Conservation (phyloP, 805 yeast species). For the Candida takata region DNA sequence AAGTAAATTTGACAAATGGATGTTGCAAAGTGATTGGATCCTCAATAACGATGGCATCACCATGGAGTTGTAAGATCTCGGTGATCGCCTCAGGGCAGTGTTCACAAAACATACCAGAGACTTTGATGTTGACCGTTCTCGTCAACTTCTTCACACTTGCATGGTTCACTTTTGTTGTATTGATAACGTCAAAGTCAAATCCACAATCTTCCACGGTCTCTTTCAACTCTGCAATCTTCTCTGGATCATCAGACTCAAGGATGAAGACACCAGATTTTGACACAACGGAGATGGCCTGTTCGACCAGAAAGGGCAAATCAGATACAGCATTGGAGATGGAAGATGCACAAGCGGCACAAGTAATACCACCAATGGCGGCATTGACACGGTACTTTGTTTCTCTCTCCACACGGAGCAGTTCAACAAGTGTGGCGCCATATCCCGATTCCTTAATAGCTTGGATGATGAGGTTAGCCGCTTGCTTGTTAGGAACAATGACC, state of each 20-base stretch:
- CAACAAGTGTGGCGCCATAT: constrained; percentile 44
- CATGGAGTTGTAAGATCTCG: constrained; percentile 42
- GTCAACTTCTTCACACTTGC: constrained; percentile 41
- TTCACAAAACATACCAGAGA: constrained; percentile 64
- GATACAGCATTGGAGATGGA: constrained; percentile 43
- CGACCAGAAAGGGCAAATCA: constrained; percentile 45
- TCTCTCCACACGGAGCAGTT: constrained; percentile 50
- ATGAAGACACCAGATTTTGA: constrained; percentile 59
- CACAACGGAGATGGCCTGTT: constrained; percentile 48
- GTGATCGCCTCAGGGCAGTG: constrained; percentile 58
- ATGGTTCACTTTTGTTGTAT: constrained; percentile 36
- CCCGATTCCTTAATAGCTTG: constrained; percentile 40
- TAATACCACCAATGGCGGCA: constrained; percentile 66
- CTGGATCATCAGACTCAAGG: constrained; percentile 34
- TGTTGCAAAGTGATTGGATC: constrained; percentile 46
- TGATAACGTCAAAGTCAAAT: constrained; percentile 48
- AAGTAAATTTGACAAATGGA: constrained; percentile 59
- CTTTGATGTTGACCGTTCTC: constrained; percentile 48
- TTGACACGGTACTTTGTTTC: constrained; percentile 42
- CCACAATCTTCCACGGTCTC: constrained; percentile 60
- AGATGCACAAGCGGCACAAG: constrained; percentile 65
- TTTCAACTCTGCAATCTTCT: constrained; percentile 34
- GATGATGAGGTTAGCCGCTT: constrained; percentile 41
- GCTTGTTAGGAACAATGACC: constrained; percentile 46
- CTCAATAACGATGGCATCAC: constrained; percentile 49